These are phyloP conservation scores for Cryphonectria nitschkei DNA, from an alignment of 2,329 filamentous ascomycete species.

Conservation along the genomic window DNA sequence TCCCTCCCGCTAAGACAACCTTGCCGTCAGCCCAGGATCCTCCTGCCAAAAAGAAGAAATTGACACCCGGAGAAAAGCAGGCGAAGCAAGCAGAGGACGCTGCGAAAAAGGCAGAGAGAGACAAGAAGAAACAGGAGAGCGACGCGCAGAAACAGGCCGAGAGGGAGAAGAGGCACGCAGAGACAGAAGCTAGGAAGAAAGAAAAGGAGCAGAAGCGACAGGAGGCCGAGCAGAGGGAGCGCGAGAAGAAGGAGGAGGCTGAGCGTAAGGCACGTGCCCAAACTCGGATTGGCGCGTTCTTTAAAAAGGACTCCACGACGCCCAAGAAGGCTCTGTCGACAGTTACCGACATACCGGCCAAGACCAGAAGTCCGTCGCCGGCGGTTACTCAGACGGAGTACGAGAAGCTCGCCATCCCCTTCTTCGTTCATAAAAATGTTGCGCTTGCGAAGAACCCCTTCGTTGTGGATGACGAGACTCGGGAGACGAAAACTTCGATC, in stretches of 20 bases:
- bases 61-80: slow-evolving; percentile 46
- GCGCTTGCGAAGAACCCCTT: slow-evolving; percentile 66
- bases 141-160: slow-evolving; percentile 40
- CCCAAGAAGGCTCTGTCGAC: slow-evolving; percentile 44
- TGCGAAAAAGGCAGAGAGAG: slow-evolving; percentile 41
- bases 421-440: slow-evolving; percentile 76
- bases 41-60: slow-evolving; percentile 51
- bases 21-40: slow-evolving; percentile 35
- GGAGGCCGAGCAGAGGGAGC: slow-evolving; percentile 53
- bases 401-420: slow-evolving; percentile 75
- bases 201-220: slow-evolving; percentile 48
- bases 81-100: slow-evolving; percentile 42
- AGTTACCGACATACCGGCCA: slow-evolving; percentile 29
- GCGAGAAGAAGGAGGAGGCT: slow-evolving; percentile 52
- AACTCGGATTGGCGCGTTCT: slow-evolving; percentile 52
- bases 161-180: slow-evolving; percentile 40
- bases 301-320: slow-evolving; percentile 42
- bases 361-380: slow-evolving; percentile 28
- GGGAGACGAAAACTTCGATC: slow-evolving; percentile 52
- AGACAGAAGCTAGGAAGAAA: slow-evolving; percentile 45
- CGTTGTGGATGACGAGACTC: slow-evolving; percentile 60
- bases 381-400: slow-evolving; percentile 52
- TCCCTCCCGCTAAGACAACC: slow-evolving; percentile 24
- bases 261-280: slow-evolving; percentile 53
- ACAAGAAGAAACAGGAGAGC: slow-evolving; percentile 38